Evolutionary conservation across 306 rosid species (phyloP).

Genomic region (Herpetospermum pedunculosum): DNA sequence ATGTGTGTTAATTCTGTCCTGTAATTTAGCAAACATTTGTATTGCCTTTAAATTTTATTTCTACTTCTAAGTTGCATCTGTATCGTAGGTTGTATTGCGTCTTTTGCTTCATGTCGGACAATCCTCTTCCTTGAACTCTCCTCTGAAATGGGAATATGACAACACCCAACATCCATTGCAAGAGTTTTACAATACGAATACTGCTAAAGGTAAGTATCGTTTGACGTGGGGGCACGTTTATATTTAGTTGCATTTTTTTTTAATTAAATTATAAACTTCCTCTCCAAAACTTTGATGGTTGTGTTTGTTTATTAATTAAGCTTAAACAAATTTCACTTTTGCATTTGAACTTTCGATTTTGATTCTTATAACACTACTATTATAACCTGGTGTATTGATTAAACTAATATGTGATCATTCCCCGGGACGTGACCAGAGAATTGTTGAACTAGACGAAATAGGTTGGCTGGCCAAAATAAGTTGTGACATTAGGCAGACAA

Average conservation of each 20-base stretch:
- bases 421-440: too few relatives aligned
- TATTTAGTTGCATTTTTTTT: neutral
- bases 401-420: neutral
- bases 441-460: neutral
- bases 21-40: neutral
- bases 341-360: neutral
- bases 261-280: neutral
- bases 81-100: slow-evolving; percentile 44
- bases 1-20: neutral
- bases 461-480: neutral
- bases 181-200: slow-evolving; percentile 32
- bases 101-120: slow-evolving; percentile 65
- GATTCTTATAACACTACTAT: neutral
- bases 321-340: neutral
- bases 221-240: slow-evolving; percentile 1
- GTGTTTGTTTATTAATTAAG: neutral
- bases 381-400: too few relatives aligned
- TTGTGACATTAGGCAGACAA: neutral
- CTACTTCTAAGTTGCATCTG: neutral
- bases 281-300: neutral
- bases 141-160: slow-evolving; percentile 43
- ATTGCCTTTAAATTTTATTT: neutral
- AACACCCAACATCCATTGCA: slow-evolving; percentile 41
- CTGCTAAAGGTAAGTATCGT: slow-evolving; percentile 43
- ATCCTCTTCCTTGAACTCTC: slow-evolving; percentile 34